These are phyloP conservation scores for Aspergillus bertholletiae DNA, from an alignment of 495 filamentous ascomycete genomes.

Conservation along the genomic window DNA sequence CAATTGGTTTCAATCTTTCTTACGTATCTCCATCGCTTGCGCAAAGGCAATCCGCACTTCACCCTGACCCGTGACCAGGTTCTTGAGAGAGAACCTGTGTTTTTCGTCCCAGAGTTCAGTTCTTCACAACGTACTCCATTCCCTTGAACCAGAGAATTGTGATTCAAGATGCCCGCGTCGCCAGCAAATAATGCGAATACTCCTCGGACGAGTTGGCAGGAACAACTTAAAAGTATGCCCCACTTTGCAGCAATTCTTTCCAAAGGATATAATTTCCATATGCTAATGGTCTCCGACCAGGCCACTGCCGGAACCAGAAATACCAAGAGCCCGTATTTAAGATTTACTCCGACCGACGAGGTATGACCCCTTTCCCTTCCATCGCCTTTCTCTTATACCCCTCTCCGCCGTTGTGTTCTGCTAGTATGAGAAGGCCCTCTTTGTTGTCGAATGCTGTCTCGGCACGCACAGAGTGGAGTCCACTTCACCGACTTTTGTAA, in stretches of 20 bases:
- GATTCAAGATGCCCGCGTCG: conserved; percentile 27
- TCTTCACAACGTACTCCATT: conserved; percentile 1
- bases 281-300: conserved; percentile 36
- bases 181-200: conserved; percentile 14
- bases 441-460: conserved; percentile 5
- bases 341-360: conserved; percentile 75
- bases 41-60: neutral
- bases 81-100: neutral
- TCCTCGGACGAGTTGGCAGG: conserved; percentile 44
- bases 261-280: conserved; percentile 6
- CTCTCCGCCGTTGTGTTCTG: neutral
- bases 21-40: neutral
- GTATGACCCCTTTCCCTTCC: conserved; percentile 36
- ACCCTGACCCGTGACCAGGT: neutral
- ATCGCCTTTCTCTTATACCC: neutral
- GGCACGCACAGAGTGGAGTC: conserved; percentile 27
- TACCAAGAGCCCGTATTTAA: conserved; percentile 59
- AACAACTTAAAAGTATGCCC: conserved; percentile 49
- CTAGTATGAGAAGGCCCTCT: neutral
- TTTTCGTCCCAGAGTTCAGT: neutral
- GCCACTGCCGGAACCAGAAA: conserved; percentile 55
- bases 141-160: conserved; percentile 3
- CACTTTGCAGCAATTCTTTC: conserved; percentile 18
- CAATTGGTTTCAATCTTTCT: conserved; percentile 8
- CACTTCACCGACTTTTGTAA: conserved; percentile 40